These are phyloP conservation scores for Paramyrothecium sp. DNA, from an alignment of 2,329 filamentous ascomycete species.

Conservation along the genomic window DNA sequence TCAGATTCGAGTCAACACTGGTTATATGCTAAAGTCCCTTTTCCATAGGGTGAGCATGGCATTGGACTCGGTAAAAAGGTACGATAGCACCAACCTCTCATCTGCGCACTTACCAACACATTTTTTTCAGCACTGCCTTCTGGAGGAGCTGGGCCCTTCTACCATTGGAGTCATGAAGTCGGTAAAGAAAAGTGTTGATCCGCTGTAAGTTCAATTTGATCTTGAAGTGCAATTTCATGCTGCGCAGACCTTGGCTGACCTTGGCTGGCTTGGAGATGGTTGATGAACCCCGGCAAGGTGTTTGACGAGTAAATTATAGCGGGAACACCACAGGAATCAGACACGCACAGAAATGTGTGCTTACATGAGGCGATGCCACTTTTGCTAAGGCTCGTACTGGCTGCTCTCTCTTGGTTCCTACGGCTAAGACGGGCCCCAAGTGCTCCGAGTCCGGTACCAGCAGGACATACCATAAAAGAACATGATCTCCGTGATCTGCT, in stretches of 20 bases:
- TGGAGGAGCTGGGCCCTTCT: slow-evolving; percentile 61
- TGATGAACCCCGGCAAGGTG: slow-evolving; percentile 10
- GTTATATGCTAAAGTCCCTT: slow-evolving; percentile 31
- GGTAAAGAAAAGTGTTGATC: slow-evolving; percentile 71
- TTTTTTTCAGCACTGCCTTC: slow-evolving; percentile 40
- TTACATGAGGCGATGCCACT: no score
- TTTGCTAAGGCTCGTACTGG: no score
- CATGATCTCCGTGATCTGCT: no score
- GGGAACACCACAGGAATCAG: no score
- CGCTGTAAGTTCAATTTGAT: slow-evolving; percentile 69
- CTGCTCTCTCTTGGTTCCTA: no score
- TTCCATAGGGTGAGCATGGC: slow-evolving; percentile 53
- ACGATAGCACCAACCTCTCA: slow-evolving; percentile 30
- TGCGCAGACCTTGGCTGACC: slow-evolving; percentile 6
- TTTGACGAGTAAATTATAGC: slow-evolving; percentile 2
- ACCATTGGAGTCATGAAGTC: slow-evolving; percentile 67
- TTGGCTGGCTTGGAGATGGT: slow-evolving; percentile 42
- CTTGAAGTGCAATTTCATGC: slow-evolving; percentile 51
- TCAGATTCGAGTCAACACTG: no score
- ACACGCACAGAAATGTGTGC: no score
- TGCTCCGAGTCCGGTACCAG: no score
- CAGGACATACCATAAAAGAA: no score
- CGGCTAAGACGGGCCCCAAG: no score
- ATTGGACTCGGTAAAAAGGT: slow-evolving; percentile 70
- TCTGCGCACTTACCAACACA: neutral